Percentiles rank a stretch among this genome's conserved stretches.
These are phyloP conservation scores for Fusarium keratoplasticum DNA, from an alignment of 2,329 filamentous ascomycete genomes.

Conservation along the genomic window DNA sequence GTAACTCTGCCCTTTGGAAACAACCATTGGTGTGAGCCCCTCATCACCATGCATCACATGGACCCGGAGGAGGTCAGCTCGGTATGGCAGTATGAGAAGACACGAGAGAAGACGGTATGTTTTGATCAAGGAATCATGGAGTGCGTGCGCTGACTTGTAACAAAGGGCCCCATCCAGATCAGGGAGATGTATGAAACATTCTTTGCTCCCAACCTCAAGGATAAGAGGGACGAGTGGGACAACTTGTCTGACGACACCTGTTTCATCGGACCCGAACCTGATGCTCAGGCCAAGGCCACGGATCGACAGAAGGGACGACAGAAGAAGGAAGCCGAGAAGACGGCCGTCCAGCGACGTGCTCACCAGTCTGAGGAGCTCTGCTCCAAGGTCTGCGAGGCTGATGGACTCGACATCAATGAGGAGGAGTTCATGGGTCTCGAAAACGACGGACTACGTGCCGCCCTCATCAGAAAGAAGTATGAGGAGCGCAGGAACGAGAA, in stretches of 20 bases:
- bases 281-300: constrained; percentile 49
- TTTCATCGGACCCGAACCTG: constrained; percentile 55
- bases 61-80: constrained; percentile 62
- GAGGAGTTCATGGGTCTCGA: constrained; percentile 48
- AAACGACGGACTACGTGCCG: constrained; percentile 44
- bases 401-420: constrained; percentile 51
- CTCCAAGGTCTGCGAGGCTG: constrained; percentile 59
- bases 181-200: constrained; percentile 63
- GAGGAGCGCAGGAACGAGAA: constrained; percentile 36
- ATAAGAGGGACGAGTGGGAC: constrained; percentile 62
- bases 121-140: background rate
- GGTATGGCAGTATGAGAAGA: constrained; percentile 66
- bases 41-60: constrained; percentile 69
- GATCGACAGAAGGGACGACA: constrained; percentile 49
- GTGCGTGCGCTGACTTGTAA: constrained; percentile 16
- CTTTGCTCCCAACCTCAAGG: constrained; percentile 57
- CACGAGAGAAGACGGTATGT: constrained; percentile 56
- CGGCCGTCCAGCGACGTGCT: constrained; percentile 56
- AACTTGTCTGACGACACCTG: constrained; percentile 62
- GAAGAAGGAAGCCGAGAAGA: constrained; percentile 54
- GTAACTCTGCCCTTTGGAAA: constrained; percentile 61
- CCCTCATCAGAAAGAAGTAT: constrained; percentile 45
- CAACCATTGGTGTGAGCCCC: constrained; percentile 66
- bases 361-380: constrained; percentile 61
- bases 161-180: constrained; percentile 57